These are phyloP conservation scores for Fusarium paranaense DNA, from an alignment of 2,329 filamentous ascomycete genomes.

Conservation along the genomic window DNA sequence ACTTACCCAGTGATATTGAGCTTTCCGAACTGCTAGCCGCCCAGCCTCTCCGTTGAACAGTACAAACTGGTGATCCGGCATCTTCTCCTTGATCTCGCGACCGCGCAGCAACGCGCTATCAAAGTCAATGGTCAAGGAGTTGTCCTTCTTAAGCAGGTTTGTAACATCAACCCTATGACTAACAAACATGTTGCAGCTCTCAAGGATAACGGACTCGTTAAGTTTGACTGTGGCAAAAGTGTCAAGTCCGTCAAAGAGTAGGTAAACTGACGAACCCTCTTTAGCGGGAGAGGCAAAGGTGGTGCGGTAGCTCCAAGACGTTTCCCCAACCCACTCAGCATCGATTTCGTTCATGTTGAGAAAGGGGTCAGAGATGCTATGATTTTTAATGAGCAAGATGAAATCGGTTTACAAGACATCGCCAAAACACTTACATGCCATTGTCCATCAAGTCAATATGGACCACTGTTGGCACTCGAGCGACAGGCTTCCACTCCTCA, in stretches of 20 bases:
- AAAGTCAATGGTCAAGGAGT: background rate
- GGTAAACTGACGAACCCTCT: background rate
- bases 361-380: constrained; percentile 6
- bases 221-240: background rate
- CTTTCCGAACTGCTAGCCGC: constrained; percentile 61
- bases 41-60: constrained; percentile 48
- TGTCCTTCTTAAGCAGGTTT: background rate
- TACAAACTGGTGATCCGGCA: constrained; percentile 12
- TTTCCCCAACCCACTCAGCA: constrained; percentile 2
- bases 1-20: constrained; percentile 71
- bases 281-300: background rate
- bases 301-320: constrained; percentile 10
- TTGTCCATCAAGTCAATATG: constrained; percentile 25
- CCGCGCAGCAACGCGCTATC: constrained; percentile 4
- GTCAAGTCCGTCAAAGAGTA: constrained; percentile 10
- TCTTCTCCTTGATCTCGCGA: background rate
- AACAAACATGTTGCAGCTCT: constrained; percentile 16
- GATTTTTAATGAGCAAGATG: background rate
- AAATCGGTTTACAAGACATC: background rate
- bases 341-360: background rate
- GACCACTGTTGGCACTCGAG: constrained; percentile 16
- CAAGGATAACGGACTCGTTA: background rate
- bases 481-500: background rate
- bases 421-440: background rate
- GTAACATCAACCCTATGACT: background rate